Conservation (phyloP, 2,329 filamentous ascomycete species). For the Aspergillus brasiliensis region DNA sequence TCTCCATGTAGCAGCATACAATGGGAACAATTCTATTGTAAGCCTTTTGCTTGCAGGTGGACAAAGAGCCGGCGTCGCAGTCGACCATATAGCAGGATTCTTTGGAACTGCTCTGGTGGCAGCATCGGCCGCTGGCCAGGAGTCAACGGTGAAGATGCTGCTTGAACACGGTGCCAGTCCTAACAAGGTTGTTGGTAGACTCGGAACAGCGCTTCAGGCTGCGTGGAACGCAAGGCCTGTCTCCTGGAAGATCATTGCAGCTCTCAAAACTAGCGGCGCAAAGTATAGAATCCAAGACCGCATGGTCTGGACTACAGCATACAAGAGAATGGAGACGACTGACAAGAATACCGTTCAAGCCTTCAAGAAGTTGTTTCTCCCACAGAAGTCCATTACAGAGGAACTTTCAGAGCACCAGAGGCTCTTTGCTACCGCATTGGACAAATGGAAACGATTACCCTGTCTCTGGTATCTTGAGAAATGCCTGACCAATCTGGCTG, state of each 20-base stretch:
- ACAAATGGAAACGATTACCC: not conserved
- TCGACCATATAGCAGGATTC: not conserved
- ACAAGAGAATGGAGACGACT: not conserved
- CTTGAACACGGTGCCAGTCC: not conserved
- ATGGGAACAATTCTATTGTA: not conserved
- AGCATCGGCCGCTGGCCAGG: not conserved
- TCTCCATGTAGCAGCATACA: not conserved
- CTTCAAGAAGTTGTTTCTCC: not conserved
- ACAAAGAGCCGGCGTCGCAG: not conserved
- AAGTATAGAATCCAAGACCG: not conserved
- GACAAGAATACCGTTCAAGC: not conserved
- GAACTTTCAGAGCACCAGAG: not conserved
- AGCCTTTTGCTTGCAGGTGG: not conserved
- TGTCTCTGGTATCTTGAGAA: not conserved
- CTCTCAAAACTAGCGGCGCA: not conserved
- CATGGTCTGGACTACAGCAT: not conserved
- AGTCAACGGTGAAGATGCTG: not conserved
- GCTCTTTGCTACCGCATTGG: not conserved
- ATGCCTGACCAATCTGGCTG: not conserved
- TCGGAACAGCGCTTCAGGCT: not conserved
- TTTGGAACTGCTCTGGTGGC: not conserved
- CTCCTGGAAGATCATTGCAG: not conserved
- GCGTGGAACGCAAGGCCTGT: not conserved
- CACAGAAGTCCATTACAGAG: not conserved
- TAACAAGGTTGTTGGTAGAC: not conserved